phyloP scores from a whole-genome alignment of 176 grass and related monocot species.

The Aegilops longissima region DNA sequence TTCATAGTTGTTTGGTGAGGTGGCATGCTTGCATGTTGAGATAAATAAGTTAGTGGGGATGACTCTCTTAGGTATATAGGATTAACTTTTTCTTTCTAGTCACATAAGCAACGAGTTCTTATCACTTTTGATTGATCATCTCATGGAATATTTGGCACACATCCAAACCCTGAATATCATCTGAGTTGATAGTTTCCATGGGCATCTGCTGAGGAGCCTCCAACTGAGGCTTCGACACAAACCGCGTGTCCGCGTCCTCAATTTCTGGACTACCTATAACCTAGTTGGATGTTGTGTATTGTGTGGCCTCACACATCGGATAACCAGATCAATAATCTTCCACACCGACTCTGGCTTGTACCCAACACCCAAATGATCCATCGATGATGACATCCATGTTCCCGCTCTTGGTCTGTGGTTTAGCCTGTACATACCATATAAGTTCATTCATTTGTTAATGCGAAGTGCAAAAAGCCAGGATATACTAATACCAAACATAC shows the following conservation, averaged over 20 bases:
- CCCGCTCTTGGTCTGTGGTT: slow-evolving; percentile 64
- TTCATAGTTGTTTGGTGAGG: no score
- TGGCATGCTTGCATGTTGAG: no score
- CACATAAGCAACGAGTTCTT: not conserved
- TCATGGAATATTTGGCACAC: not conserved
- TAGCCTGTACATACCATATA: slow-evolving; percentile 20
- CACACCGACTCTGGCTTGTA: slow-evolving; percentile 64
- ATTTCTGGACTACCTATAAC: slow-evolving; percentile 69
- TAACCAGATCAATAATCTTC: slow-evolving; percentile 67
- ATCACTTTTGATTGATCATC: not conserved
- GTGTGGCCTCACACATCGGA: slow-evolving; percentile 62
- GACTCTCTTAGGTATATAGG: no score
- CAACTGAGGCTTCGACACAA: slow-evolving; percentile 36
- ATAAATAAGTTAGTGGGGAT: no score
- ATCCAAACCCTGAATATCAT: not conserved
- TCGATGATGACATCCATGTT: slow-evolving; percentile 70
- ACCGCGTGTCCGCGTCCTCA: slow-evolving; percentile 53
- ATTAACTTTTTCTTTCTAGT: no score
- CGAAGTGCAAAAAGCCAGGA: no score
- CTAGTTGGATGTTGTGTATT: slow-evolving; percentile 50
- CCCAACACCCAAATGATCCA: slow-evolving; percentile 27
- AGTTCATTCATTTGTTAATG: not conserved
- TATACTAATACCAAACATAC: no score
- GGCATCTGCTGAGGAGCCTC: not conserved
- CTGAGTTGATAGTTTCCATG: not conserved